Evolutionary conservation across 345 rosid species (phyloP), one percentile per base, ranked within the genome.

Genomic region (Litchi chinensis): DNA sequence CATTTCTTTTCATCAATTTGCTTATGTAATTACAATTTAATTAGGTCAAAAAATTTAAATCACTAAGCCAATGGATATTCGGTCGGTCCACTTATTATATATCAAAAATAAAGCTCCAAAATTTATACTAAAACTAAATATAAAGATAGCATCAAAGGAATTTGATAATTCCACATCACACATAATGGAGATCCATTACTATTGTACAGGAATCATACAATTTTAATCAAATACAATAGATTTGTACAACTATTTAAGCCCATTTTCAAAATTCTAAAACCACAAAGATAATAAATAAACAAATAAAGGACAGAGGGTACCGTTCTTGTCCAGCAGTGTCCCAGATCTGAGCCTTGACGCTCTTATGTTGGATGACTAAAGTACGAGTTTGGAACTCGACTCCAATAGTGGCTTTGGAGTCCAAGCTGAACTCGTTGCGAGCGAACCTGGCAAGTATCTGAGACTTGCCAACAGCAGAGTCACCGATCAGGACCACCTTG

Each of bases 261-360:
- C 37, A 32, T 2, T 32, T 32, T 66, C 46, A 66, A 39, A 66
- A 37, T 66, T 22, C 5, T 32, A 39, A 66, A 28, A 28, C 15
- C 12, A 74, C 6, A 10, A 43, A 70, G 40, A 70, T 64, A 66
- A 28, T 26, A 26, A 26, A 26, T 26, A 32, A 3, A 39, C 59
- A 15, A 54, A 28, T 3, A 11, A 46, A 46, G 2, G 8, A 46
- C 43, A 40, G 21, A 13, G 13, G 41, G 64, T 71, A 91, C 95
- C 95, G 83, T 85, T 95, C 98, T 80, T 95, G 97, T 19, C 98
- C 99, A 74, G 98, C 98, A 76, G 98, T 95, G 76, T 95, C 98
- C 98, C 98, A 95, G 98, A 95, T 93, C 98, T 95, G 98, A 74
- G 98, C 98, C 84, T 95, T 93, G 41, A 95, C 89, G 76, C 90